A percentile compares a stretch with the other conserved stretches of the same genome.
Evolutionary conservation across 441 rosid species (phyloP).

Genomic region (Hura crepitans): DNA sequence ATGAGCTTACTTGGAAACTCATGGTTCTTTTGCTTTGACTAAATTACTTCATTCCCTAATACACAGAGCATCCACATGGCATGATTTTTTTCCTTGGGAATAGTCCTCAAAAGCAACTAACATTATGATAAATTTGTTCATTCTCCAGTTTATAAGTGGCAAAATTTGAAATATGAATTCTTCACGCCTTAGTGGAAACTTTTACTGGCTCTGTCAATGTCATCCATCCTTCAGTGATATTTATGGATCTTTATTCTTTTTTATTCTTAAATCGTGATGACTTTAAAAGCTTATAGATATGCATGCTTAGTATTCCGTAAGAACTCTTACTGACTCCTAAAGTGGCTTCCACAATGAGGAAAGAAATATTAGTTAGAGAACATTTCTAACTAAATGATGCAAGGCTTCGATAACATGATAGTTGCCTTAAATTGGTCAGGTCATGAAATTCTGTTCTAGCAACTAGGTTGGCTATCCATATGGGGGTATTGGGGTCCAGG

Average conservation of each 20-base stretch:
- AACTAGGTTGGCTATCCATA: background rate
- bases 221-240: too few relatives aligned
- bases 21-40: too few relatives aligned
- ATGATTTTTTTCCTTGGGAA: background rate
- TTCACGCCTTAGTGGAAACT: too few relatives aligned
- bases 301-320: too few relatives aligned
- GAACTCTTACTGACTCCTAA: background rate
- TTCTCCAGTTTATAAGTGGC: background rate
- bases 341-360: background rate
- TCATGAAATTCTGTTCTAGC: conserved; percentile 5
- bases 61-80: background rate
- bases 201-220: too few relatives aligned
- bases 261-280: background rate
- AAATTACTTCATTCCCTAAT: background rate
- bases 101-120: too few relatives aligned
- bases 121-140: background rate
- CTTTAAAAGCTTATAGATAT: background rate
- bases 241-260: background rate
- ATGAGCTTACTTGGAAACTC: too few relatives aligned
- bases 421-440: background rate
- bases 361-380: background rate
- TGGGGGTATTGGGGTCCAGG: background rate
- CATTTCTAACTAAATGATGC: background rate
- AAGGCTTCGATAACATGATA: background rate
- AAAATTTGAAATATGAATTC: background rate